Evolutionary conservation across 495 filamentous ascomycete genomes (phyloP).

Genomic region (Paragyromitra xinjiangensis): DNA sequence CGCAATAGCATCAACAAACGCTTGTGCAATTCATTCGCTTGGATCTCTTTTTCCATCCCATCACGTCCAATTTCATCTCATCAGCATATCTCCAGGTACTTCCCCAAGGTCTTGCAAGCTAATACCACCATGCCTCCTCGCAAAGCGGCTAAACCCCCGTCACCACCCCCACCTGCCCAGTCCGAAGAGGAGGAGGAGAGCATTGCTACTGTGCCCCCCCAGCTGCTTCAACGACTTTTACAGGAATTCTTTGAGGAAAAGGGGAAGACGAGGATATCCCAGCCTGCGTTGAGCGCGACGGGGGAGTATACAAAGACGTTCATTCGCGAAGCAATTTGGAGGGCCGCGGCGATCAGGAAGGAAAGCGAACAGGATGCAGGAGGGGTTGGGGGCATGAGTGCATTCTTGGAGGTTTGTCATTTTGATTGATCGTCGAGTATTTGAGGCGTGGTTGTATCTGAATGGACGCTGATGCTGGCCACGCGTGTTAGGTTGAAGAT

Average conservation of each 20-base stretch:
- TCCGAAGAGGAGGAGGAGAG: conserved; percentile 36
- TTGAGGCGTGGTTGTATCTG: conserved; percentile 1
- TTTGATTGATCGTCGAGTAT: conserved; percentile 13
- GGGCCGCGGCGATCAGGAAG: conserved; percentile 75
- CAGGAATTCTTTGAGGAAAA: conserved; percentile 79
- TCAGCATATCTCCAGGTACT: neutral
- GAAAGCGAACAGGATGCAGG: conserved; percentile 57
- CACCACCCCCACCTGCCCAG: conserved; percentile 27
- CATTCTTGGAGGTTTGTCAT: conserved; percentile 51
- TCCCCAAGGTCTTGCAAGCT: neutral
- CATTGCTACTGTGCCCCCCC: conserved; percentile 68
- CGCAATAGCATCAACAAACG: conserved; percentile 11
- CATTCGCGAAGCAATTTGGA: conserved; percentile 87
- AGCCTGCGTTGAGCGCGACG: conserved; percentile 79
- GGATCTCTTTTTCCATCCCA: neutral
- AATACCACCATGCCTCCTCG: conserved; percentile 42
- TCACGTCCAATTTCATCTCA: conserved; percentile 1
- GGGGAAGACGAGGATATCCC: conserved; percentile 74
- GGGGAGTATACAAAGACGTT: conserved; percentile 92
- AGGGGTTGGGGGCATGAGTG: conserved; percentile 45
- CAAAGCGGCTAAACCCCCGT: conserved; percentile 22
- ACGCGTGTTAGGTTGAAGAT: conserved; percentile 71
- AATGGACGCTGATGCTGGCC: conserved; percentile 23
- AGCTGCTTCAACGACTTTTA: conserved; percentile 76
- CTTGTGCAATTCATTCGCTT: conserved; percentile 14